These are phyloP conservation scores for Sphaerobolus stellatus DNA, from an alignment of 1,284 basidiomycete genomes.

Conservation along the genomic window DNA sequence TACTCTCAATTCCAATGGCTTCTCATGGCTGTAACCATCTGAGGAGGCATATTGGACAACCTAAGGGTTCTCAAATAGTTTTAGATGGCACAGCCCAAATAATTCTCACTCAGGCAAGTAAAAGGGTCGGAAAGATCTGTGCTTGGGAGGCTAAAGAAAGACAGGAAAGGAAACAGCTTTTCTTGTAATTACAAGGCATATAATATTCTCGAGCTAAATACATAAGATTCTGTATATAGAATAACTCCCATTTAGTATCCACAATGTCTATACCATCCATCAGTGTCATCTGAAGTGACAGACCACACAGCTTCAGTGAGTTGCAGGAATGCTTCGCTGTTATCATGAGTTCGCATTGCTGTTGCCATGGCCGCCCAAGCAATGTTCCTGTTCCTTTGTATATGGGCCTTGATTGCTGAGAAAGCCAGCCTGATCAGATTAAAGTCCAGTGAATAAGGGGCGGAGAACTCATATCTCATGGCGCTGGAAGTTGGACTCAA, in stretches of 20 bases:
- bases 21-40: too few relatives aligned
- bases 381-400: constrained; percentile 12
- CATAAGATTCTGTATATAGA: too few relatives aligned
- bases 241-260: not conserved
- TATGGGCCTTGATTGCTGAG: constrained; percentile 25
- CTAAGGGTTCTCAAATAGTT: too few relatives aligned
- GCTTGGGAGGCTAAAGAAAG: too few relatives aligned
- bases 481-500: constrained; percentile 11
- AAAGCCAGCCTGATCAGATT: constrained; percentile 34
- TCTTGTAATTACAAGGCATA: too few relatives aligned
- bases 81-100: too few relatives aligned
- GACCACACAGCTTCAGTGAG: constrained; percentile 6
- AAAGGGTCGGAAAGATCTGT: too few relatives aligned
- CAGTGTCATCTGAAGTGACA: not conserved
- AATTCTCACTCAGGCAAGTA: too few relatives aligned
- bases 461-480: constrained; percentile 29
- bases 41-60: too few relatives aligned
- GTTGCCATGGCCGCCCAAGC: constrained; percentile 3
- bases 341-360: not conserved
- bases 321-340: not conserved
- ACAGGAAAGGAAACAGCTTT: too few relatives aligned
- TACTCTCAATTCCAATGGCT: too few relatives aligned
- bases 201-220: too few relatives aligned
- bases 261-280: not conserved
- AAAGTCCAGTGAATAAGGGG: constrained; percentile 36